Base-by-base conservation (phyloP, 768 basidiomycete species). In the Termitomyces sp. region DNA sequence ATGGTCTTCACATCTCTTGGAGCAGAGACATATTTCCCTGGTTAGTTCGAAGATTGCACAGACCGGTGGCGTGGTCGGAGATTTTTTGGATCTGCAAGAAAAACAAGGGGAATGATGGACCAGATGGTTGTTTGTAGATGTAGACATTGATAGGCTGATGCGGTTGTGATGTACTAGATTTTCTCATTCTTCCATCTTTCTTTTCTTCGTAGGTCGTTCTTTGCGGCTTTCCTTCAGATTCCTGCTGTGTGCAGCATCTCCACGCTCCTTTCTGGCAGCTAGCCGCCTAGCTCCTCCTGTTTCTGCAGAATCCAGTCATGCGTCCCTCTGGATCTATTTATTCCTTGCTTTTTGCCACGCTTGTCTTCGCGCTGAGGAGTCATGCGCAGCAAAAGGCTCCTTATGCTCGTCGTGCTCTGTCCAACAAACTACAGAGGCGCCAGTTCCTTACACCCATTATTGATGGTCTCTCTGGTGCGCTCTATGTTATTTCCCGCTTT, bases 361-460 rank as follows among this genome's bases (percentile, higher is more conserved):
- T 72, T 60, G 62, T 76, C 45, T 38, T 65, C 57, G 57, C 64
- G 48, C 60, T 67, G 0, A 10, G 8, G 38, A 79, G 79, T 0
- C 82, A 80, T 64, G 76, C 80, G 0, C 77, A 80, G n/a, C 58
- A 70, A 8, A 48, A 65, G 17, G 60, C 69, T 49, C 65, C 71
- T 51, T 68, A 76, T 74, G 72, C 72, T 2, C 70, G 76, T 71
- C 77, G 60, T 71, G 74, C 74, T 4, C 61, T 77, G n/a, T 55
- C 56, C 5, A 61, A 60, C 47, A 68, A 59, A 37, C 66, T 65
- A 7, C 65, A 65, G 31, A 60, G 59, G n/a, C 66, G 67, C 17
- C 67, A 65, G 38, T 1, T 25, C 43, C 36, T 61, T 4, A 47
- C 29, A 1, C 11, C 6, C 5, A 17, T 34, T 12, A n/a, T 36